Percentiles rank a stretch among this genome's conserved stretches.
These are phyloP conservation scores for Fragaria nilgerrensis DNA, from an alignment of 306 rosid species.

Conservation along the genomic window DNA sequence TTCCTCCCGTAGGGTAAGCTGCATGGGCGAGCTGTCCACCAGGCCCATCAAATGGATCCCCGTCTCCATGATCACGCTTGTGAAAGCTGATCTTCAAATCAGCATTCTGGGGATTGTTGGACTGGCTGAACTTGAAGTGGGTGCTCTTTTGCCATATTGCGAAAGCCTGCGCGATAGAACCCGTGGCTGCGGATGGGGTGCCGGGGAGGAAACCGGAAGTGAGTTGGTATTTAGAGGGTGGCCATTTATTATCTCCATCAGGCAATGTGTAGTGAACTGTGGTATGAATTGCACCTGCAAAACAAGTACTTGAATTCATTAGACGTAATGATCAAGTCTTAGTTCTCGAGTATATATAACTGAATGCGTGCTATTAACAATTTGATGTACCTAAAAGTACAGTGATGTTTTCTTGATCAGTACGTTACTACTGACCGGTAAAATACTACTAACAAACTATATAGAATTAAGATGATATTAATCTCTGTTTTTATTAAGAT, in stretches of 20 bases:
- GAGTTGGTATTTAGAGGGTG: not conserved
- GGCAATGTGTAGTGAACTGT: slow-evolving; percentile 16
- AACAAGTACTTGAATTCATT: not conserved
- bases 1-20: slow-evolving; percentile 23
- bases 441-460: not conserved
- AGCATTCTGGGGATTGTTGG: not conserved
- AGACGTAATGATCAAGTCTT: not conserved
- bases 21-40: not conserved
- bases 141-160: slow-evolving; percentile 23
- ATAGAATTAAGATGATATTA: not conserved
- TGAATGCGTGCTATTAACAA: not conserved
- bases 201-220: not conserved
- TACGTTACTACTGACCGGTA: not conserved
- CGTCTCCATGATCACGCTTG: slow-evolving; percentile 29
- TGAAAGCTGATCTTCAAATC: slow-evolving; percentile 23
- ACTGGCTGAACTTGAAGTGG: slow-evolving; percentile 20
- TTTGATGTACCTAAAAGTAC: not conserved
- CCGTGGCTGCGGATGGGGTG: not conserved
- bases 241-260: not conserved
- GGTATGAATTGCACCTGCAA: not conserved
- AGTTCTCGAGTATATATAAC: not conserved
- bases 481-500: not conserved
- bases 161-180: slow-evolving; percentile 12
- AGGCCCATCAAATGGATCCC: slow-evolving; percentile 21
- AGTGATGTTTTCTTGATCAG: not conserved